Base-by-base conservation (phyloP, 345 rosid genomes). In the Combretum micranthum region DNA sequence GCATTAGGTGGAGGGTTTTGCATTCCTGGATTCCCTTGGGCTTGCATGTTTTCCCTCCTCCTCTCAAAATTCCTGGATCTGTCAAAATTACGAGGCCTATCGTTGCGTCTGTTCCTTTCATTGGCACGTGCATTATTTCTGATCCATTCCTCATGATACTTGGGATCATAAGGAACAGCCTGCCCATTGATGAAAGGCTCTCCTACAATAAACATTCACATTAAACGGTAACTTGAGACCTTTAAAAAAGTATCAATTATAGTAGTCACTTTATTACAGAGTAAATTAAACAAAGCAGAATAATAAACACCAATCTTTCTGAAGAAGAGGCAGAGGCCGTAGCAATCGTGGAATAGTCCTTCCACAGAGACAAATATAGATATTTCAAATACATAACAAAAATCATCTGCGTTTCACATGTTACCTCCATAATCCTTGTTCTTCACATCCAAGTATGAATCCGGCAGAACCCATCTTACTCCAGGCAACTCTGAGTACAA, bases 401-500 rank as follows among this genome's bases (percentile, higher is more conserved):
- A 3, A n/a, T 44, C 11, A 20, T 23, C 15, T 49, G 53, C 13
- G 21, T 1, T 2, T 20, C 14, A 0, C 4, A 43, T 20, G 71
- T 71, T 70, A 94, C 99, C 99, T 78, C 97, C 99, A 61, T 94
- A 94, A 61, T 90, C 86, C 63, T 94, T 83, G 75, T 94, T 90
- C 74, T 56, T 87, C 47, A 90, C 92, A 80, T 94, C 97, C 63
- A 90, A 42, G 73, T 87, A 94, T 4, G 99, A 94, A 75, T 94
- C 97, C 18, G 97, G 99, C 61, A 94, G 96, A 73, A 94, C 99
- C 90, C 99, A 94, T 11, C 95, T 83, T 42, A 90, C 97, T 44
- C 73, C 67, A 8, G 88, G 84, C 72, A 94, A 62, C 52, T 87
- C 99, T 93, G 77, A 0, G 11, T 25, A 52, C 44, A 17, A n/a